Evolutionary conservation across 2,329 filamentous ascomycete species (phyloP).

Genomic region (Triangularia setosa): DNA sequence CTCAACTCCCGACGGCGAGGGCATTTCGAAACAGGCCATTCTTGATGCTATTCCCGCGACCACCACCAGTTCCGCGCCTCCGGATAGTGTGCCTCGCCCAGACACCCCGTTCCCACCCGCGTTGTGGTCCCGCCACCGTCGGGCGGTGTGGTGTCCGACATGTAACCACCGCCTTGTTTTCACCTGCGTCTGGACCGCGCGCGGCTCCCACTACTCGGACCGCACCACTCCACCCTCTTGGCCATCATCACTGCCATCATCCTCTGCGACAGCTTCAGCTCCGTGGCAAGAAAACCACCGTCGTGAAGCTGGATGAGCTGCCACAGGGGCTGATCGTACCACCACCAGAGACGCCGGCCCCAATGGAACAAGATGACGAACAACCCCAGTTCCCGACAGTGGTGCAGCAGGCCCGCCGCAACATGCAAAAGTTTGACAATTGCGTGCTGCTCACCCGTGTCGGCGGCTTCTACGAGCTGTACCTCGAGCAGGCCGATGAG

Average conservation of each 20-base stretch:
- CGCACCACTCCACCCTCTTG: not conserved
- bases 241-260: no score
- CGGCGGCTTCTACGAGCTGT: conserved; percentile 95
- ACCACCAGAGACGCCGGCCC: conserved; percentile 31
- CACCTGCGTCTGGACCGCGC: not conserved
- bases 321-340: conserved; percentile 48
- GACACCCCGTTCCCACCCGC: conserved; percentile 12
- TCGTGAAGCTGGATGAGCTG: conserved; percentile 52
- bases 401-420: conserved; percentile 77
- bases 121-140: conserved; percentile 20
- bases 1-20: conserved; percentile 2
- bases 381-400: conserved; percentile 75
- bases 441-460: conserved; percentile 90
- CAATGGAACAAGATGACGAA: conserved; percentile 34
- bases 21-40: conserved; percentile 19
- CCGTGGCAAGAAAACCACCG: conserved; percentile 54
- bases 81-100: conserved; percentile 23
- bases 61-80: conserved; percentile 20
- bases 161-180: conserved; percentile 19
- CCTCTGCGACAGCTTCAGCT: conserved; percentile 19
- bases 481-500: conserved; percentile 92
- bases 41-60: conserved; percentile 25
- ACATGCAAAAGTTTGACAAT: conserved; percentile 86
- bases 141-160: conserved; percentile 13
- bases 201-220: not conserved